Evolutionary conservation across 495 filamentous ascomycete species (phyloP), one percentile per base, ranked within the genome.

Genomic region (Thermothielavioides terrestris): DNA sequence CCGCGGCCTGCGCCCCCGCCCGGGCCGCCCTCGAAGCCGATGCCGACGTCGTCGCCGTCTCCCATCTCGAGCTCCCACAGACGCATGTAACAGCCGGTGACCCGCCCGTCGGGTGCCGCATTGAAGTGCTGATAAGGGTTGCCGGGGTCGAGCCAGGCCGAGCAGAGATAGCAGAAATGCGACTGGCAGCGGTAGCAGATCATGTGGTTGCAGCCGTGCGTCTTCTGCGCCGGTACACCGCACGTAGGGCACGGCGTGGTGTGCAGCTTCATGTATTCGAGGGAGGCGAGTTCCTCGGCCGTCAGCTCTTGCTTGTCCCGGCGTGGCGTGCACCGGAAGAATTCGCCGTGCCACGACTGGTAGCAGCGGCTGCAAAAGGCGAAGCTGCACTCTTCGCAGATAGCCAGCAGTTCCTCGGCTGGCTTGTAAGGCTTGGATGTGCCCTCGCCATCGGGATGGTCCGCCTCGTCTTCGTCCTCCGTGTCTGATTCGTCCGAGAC

Each of bases 151-250:
- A 98, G 74, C 84, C 89, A 98, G 11, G 80, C 75, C 0, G 84
- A 84, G 64, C 92, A 98, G 6, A 98, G 82, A 59, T 97, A 98
- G 67, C 92, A 98, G 60, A 96, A 98, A 64, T 97, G 92, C 1
- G 88, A 83, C 36, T 80, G 72, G 70, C 92, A 98, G 47, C 85
- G 82, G 65, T 84, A 88, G 63, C 92, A 98, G 14, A 81, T 84
- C 92, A 98, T 98, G 61, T 98, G 92, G 65, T 98, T 98, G 79
- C 92, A 98, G 27, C 92, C 92, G 57, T 87, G 81, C 11, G 82
- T 85, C 69, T 98, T 98, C 57, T 96, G 86, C 18, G 81, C 82
- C 1, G 86, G 87, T 2, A 84, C 79, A n/a, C 69, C 77, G 65
- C 92, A 98, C 4, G 86, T 89, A n/a, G 92, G 92, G 61, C 92